Evolutionary conservation across 2,329 filamentous ascomycete species (phyloP).

Genomic region (Diaporthe humulicola): DNA sequence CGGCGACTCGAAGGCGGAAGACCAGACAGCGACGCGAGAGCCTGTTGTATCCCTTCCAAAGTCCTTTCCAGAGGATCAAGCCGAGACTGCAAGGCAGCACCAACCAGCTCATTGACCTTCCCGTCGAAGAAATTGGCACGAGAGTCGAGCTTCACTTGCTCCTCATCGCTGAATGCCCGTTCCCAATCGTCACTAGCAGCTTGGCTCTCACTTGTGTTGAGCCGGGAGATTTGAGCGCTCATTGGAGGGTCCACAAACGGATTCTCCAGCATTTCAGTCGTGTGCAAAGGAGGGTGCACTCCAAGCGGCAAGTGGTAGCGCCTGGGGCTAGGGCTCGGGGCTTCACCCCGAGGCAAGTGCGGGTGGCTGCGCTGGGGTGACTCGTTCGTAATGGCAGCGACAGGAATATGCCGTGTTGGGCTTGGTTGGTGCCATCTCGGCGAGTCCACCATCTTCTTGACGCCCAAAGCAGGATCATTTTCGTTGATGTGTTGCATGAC

Average conservation of each 20-base stretch:
- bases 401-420: conserved; percentile 53
- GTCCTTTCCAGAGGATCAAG: conserved; percentile 85
- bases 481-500: conserved; percentile 90
- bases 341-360: conserved; percentile 73
- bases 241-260: conserved; percentile 69
- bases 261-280: conserved; percentile 69
- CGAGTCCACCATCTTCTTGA: conserved; percentile 71
- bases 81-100: conserved; percentile 79
- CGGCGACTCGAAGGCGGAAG: conserved; percentile 68
- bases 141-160: conserved; percentile 85
- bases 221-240: conserved; percentile 64
- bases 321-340: conserved; percentile 79
- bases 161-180: conserved; percentile 83
- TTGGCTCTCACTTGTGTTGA: conserved; percentile 73
- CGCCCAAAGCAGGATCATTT: conserved; percentile 78
- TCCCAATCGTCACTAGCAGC: conserved; percentile 96
- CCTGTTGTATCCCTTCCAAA: conserved; percentile 81
- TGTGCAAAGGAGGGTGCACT: conserved; percentile 60
- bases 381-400: conserved; percentile 56
- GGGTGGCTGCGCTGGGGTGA: conserved; percentile 68
- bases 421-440: conserved; percentile 62
- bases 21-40: conserved; percentile 70
- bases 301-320: conserved; percentile 63
- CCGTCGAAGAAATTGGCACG: conserved; percentile 91
- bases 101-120: conserved; percentile 89